These are phyloP conservation scores for Hyphochytrium catenoides DNA, from an alignment of 352 stramenopile genomes.

Conservation along the genomic window DNA sequence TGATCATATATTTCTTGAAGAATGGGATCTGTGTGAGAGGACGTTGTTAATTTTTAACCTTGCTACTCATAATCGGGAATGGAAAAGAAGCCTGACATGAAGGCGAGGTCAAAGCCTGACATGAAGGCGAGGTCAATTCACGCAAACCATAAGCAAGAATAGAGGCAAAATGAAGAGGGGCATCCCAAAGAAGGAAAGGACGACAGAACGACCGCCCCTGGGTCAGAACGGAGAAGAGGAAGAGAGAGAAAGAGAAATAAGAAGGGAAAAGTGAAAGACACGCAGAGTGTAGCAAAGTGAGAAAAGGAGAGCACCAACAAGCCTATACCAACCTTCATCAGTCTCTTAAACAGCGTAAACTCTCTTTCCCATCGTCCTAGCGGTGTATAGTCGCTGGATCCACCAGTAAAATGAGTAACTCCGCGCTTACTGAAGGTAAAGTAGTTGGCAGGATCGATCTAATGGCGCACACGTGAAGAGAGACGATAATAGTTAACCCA, in stretches of 20 bases:
- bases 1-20: constrained; percentile 72
- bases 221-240: neutral
- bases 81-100: too few species aligned
- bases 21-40: constrained; percentile 64
- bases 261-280: constrained; percentile 2
- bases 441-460: constrained; percentile 59
- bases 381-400: constrained; percentile 65
- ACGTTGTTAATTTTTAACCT: too few species aligned
- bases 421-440: constrained; percentile 76
- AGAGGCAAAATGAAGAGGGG: too few species aligned
- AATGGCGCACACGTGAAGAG: too few species aligned
- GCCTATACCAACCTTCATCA: constrained; percentile 47
- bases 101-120: too few species aligned
- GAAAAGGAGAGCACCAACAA: too few species aligned
- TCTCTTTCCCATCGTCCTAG: constrained; percentile 78
- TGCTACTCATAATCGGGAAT: too few species aligned
- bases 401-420: constrained; percentile 69
- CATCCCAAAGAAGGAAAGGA: neutral
- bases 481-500: too few species aligned
- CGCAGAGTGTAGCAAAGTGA: constrained; percentile 3
- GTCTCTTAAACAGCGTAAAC: constrained; percentile 66
- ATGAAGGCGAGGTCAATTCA: too few species aligned
- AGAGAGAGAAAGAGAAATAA: constrained; percentile 2
- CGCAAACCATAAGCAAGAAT: too few species aligned
- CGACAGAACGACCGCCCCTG: neutral